These are phyloP conservation scores for Nannochloropsis granulata DNA, from an alignment of 108 stramenopile genomes.

Conservation along the genomic window DNA sequence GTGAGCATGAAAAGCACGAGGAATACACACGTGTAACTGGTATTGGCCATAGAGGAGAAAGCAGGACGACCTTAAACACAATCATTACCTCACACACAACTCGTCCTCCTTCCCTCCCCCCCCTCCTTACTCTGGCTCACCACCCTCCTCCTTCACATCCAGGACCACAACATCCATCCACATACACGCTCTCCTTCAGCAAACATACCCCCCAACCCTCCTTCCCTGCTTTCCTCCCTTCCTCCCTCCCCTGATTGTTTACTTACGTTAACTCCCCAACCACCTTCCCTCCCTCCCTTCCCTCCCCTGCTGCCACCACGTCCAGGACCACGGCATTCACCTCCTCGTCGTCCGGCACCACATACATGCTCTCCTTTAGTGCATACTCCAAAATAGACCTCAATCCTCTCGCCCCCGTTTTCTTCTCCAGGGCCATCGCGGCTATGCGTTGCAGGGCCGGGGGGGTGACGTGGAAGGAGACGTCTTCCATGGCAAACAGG, in stretches of 20 bases:
- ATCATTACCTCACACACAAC: too few relatives aligned
- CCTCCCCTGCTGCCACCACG: conserved; percentile 59
- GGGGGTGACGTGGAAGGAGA: conserved; percentile 79
- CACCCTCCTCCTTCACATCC: too few relatives aligned
- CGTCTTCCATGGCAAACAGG: conserved; percentile 82
- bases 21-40: too few relatives aligned
- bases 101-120: not conserved
- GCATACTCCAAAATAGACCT: conserved; percentile 80
- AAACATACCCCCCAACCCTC: too few relatives aligned
- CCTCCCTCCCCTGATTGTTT: not conserved
- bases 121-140: not conserved
- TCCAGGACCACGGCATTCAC: conserved; percentile 89
- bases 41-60: too few relatives aligned
- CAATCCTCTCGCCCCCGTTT: conserved; percentile 87
- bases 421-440: conserved; percentile 62
- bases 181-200: too few relatives aligned
- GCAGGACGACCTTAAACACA: too few relatives aligned
- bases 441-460: conserved; percentile 76
- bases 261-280: not conserved
- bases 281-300: not conserved
- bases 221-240: too few relatives aligned
- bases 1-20: too few relatives aligned
- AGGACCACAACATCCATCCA: too few relatives aligned
- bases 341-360: conserved; percentile 62
- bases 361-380: conserved; percentile 79